These are phyloP conservation scores for Rutstroemia sp. DNA, from an alignment of 2,329 filamentous ascomycete species.

Conservation along the genomic window DNA sequence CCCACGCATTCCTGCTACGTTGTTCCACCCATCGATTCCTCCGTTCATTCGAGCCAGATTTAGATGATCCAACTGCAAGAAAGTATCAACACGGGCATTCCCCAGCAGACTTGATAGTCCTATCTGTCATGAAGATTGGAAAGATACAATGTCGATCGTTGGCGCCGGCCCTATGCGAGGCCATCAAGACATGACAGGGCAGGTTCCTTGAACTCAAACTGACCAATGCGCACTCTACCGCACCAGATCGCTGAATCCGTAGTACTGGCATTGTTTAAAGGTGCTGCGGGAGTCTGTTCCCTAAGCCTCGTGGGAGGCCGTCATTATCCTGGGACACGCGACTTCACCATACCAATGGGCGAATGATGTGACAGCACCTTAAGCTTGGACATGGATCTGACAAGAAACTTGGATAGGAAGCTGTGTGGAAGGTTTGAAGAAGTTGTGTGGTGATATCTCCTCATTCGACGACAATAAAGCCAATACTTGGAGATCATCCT, in stretches of 20 bases:
- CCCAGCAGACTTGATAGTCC: not conserved
- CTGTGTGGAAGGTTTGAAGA: constrained; percentile 6
- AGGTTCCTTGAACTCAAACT: not conserved
- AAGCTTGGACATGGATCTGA: not conserved
- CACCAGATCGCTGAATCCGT: not conserved
- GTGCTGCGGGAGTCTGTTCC: not conserved
- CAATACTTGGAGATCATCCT: not conserved
- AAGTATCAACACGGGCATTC: not conserved
- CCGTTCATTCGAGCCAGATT: too few relatives aligned
- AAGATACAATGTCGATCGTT: not conserved
- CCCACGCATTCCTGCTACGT: too few relatives aligned
- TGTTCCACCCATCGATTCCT: too few relatives aligned
- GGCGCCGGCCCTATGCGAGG: constrained; percentile 1
- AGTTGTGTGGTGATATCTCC: not conserved
- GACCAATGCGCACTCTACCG: not conserved
- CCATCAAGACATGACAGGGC: not conserved
- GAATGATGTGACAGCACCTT: too few relatives aligned
- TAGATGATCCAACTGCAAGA: not conserved
- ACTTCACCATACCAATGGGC: too few relatives aligned
- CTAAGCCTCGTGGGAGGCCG: not conserved
- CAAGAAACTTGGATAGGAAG: not conserved
- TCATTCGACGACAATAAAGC: not conserved
- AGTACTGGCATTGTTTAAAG: not conserved
- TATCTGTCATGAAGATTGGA: not conserved
- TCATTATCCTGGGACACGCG: not conserved